These are phyloP conservation scores for Russula earlei DNA, from an alignment of 768 basidiomycete species.

Conservation along the genomic window DNA sequence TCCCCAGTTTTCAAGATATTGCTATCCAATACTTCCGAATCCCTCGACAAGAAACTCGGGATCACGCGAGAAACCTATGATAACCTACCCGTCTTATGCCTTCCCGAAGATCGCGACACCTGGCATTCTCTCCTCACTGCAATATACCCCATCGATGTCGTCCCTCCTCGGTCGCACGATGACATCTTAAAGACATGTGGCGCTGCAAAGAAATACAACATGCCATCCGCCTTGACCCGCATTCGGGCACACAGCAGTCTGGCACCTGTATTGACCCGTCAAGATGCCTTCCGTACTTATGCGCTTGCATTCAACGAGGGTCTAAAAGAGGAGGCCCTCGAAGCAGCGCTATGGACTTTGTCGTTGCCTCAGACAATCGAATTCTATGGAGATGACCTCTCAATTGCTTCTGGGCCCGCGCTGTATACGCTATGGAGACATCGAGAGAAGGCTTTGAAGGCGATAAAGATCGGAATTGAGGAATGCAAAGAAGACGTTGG, in stretches of 20 bases:
- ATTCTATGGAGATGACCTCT: neutral
- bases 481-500: neutral
- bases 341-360: neutral
- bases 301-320: neutral
- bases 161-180: constrained; percentile 1
- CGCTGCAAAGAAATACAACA: neutral
- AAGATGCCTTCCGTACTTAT: neutral
- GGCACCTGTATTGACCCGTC: neutral
- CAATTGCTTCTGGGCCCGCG: neutral
- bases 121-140: constrained; percentile 4
- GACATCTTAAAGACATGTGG: neutral
- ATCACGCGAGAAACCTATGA: neutral
- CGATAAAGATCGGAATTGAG: neutral
- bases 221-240: neutral
- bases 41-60: neutral
- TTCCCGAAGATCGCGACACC: constrained; percentile 3
- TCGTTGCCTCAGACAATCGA: neutral
- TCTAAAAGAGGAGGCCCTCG: neutral
- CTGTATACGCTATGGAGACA: neutral
- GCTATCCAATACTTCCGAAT: neutral
- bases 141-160: constrained; percentile 7
- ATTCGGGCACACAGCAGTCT: neutral
- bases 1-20: constrained; percentile 4
- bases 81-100: neutral
- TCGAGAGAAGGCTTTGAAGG: neutral